Evolutionary conservation across 495 filamentous ascomycete species (phyloP).

Genomic region (Parmelia sp.): DNA sequence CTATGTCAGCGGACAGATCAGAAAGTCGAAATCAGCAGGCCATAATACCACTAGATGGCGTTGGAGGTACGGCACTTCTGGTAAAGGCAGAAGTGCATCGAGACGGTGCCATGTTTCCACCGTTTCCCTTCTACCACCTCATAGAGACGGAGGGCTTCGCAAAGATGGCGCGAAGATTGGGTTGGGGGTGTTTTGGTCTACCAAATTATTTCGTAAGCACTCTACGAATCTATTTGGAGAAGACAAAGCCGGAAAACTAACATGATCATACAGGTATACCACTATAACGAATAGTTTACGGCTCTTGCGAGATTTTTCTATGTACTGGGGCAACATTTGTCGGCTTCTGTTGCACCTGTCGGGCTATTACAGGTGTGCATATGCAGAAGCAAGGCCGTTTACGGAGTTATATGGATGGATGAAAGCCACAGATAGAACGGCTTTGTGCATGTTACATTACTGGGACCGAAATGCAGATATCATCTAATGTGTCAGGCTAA

Average conservation of each 20-base stretch:
- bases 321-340: conserved; percentile 3
- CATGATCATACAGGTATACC: conserved; percentile 58
- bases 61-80: conserved; percentile 86
- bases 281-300: conserved; percentile 73
- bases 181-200: conserved; percentile 75
- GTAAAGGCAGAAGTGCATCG: conserved; percentile 97
- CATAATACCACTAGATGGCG: conserved; percentile 76
- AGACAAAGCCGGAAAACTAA: conserved; percentile 16
- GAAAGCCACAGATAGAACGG: conserved; percentile 7
- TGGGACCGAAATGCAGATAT: conserved; percentile 10
- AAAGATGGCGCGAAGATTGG: conserved; percentile 86
- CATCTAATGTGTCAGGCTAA: not conserved
- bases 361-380: conserved; percentile 2
- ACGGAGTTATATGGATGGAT: conserved; percentile 2
- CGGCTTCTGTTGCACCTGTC: not conserved
- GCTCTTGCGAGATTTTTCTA: conserved; percentile 2
- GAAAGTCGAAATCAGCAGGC: conserved; percentile 48
- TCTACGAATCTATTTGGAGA: not conserved
- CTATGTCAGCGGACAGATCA: conserved; percentile 57
- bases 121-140: conserved; percentile 91
- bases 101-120: conserved; percentile 97
- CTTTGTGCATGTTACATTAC: conserved; percentile 15
- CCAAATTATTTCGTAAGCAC: conserved; percentile 89
- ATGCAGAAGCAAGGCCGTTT: conserved; percentile 9
- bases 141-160: conserved; percentile 98